Base-by-base conservation (phyloP, 2,329 filamentous ascomycete genomes). In the Pestalotiopsis sp. region DNA sequence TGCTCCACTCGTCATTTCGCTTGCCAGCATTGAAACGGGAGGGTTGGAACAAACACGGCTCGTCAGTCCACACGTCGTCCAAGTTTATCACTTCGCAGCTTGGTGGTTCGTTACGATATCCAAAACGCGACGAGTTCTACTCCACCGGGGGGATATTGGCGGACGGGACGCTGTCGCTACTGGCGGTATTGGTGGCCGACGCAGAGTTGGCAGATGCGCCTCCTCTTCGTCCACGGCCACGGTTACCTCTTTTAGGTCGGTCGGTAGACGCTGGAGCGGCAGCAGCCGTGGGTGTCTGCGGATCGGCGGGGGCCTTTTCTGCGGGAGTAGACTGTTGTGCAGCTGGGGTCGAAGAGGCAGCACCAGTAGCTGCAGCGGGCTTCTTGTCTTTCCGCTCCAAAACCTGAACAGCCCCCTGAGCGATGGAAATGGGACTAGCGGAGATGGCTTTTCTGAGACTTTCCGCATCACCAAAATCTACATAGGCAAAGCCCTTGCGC, bases 401-500 rank as follows among this genome's bases (percentile, higher is more conserved):
- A 1, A 98, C 92, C 71, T 97, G 93, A 1, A 98, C 93, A 10
- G 91, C 91, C 6, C 93, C 94, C 76, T 97, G 92, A 0, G 92
- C 94, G 11, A 98, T 91, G 22, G 91, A 83, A 38, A 98, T 86
- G 0, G 93, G 93, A 75, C 94, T 97, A 13, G 92, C 92, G 17
- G 89, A 86, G 75, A 97, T 89, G 4, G 95, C 95, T 75, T 92
- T 94, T 73, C 88, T 88, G 30, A 98, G 84, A 10, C 87, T 86
- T 9, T 90, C 89, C 0, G 91, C 86, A 24, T 94, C 90, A 10
- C 88, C 86, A 81, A 98, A 98, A 70, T 97, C 93, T 52, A 97
- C 91, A 77, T 98, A 97, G 2, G 94, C 95, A 74, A 97, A 97
- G 0, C 94, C 94, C 78, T 98, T 98, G 75, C 94, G 92, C 78